Base-by-base conservation (phyloP, 225 moss, liverwort and hornwort genomes). In the Lunularia cruciata region DNA sequence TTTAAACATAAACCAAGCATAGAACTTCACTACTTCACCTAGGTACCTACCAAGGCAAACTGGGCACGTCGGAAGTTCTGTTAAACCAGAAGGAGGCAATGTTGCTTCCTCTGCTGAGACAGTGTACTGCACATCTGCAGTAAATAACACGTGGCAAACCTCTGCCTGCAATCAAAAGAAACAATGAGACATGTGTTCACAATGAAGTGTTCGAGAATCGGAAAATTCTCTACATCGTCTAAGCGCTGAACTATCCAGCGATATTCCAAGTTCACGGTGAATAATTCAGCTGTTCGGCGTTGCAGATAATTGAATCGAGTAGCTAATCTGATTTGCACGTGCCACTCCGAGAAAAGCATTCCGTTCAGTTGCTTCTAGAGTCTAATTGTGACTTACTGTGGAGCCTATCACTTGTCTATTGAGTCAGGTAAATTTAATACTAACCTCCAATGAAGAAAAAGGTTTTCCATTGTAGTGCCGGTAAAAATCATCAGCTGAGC, bases 31-130 rank as follows among this genome's bases (percentile, higher is more conserved):
- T 40, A 40, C 40, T 40, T 40, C 40, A 40, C 13, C 16, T 60
- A 4, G 33, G 11, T 25, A 60, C 72, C 47, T 68, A 87, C 91
- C 91, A 67, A 98, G 80, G 75, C 98, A 98, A 68, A 98, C 98
- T n/a, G 93, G 98, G 68, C 93, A 98, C 46, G 85, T 98, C 13
- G 93, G 98, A 48, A 93, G 93, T 60, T 98, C 98, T 63, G 98
- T 93, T 60, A 91, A 74, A 26, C 93, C 93, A 66, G 85, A 83
- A 63, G 98, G 93, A 57, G 93, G 87, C 65, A 82, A 73, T 51
- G 91, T 89, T 49, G 98, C 93, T 85, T 93, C 92, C 79, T 91
- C 93, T 52, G 83, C 90, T 64, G 90, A 86, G 64, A 85, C 91
- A 28, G 93, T 93, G 65, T 88, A 98, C 60, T 89, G 81, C 61